These are phyloP conservation scores for Babesia bovis DNA, from an alignment of 169 alveolate genomes.

Conservation along the genomic window DNA sequence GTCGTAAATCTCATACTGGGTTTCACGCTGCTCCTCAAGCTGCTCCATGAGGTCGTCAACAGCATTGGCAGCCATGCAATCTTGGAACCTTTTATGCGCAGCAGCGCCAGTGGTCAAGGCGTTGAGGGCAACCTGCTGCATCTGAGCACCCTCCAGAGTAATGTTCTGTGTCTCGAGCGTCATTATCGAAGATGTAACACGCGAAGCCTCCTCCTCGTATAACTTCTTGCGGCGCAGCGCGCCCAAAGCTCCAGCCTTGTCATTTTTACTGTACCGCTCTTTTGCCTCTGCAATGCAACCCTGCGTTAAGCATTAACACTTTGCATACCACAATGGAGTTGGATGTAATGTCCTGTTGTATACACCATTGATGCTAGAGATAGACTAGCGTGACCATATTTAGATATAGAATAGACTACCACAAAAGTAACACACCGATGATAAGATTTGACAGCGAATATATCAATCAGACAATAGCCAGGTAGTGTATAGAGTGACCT, in stretches of 20 bases:
- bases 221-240: conserved; percentile 72
- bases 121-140: conserved; percentile 74
- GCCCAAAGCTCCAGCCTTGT: conserved; percentile 66
- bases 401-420: too few species aligned
- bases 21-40: conserved; percentile 72
- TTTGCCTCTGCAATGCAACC: conserved; percentile 47
- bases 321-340: neutral
- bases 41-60: conserved; percentile 74
- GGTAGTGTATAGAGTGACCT: neutral
- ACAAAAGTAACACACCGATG: too few species aligned
- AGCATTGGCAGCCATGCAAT: conserved; percentile 56
- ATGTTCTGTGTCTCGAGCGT: conserved; percentile 78
- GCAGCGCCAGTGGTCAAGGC: conserved; percentile 65
- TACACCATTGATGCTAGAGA: too few species aligned
- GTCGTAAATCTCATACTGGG: conserved; percentile 73
- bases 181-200: conserved; percentile 63
- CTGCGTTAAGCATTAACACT: neutral
- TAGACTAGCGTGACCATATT: too few species aligned
- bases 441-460: too few species aligned
- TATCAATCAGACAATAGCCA: too few species aligned
- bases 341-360: too few species aligned
- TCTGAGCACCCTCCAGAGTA: conserved; percentile 74
- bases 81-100: conserved; percentile 56
- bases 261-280: conserved; percentile 24
- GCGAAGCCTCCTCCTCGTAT: conserved; percentile 69